These are phyloP conservation scores for Malus asiatica DNA, from an alignment of 306 rosid genomes.

Conservation along the genomic window DNA sequence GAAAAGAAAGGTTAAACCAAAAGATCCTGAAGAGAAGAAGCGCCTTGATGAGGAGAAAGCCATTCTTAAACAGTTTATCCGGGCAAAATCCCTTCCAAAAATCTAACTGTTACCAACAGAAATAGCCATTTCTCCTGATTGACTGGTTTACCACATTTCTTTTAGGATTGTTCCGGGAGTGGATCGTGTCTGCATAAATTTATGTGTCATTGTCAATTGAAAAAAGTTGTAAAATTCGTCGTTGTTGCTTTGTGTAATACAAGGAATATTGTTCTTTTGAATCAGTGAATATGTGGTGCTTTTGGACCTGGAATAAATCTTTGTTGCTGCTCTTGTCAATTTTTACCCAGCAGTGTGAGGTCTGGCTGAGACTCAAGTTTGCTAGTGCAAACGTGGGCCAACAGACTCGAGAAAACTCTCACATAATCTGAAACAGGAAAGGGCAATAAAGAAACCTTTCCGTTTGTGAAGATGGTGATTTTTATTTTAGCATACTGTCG, in stretches of 20 bases:
- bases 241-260: neutral
- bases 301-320: neutral
- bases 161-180: slow-evolving; percentile 5
- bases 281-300: neutral
- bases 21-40: slow-evolving; percentile 62
- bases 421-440: neutral
- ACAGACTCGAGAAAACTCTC: neutral
- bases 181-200: slow-evolving; percentile 17
- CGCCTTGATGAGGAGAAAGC: slow-evolving; percentile 85
- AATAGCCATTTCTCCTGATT: slow-evolving; percentile 6
- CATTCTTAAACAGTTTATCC: slow-evolving; percentile 63
- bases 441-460: neutral
- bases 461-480: neutral
- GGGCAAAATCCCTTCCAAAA: slow-evolving; percentile 69
- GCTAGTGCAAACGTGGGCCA: neutral
- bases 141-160: neutral
- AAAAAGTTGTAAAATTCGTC: neutral
- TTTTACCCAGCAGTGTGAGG: slow-evolving; percentile 2
- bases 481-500: neutral
- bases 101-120: slow-evolving; percentile 19
- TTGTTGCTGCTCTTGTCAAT: neutral
- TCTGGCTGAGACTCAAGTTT: neutral
- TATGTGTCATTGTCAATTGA: neutral
- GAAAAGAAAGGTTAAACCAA: slow-evolving; percentile 75
- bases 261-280: neutral